phyloP scores from a whole-genome alignment of 352 stramenopile species.

The Phytopythium montanum region DNA sequence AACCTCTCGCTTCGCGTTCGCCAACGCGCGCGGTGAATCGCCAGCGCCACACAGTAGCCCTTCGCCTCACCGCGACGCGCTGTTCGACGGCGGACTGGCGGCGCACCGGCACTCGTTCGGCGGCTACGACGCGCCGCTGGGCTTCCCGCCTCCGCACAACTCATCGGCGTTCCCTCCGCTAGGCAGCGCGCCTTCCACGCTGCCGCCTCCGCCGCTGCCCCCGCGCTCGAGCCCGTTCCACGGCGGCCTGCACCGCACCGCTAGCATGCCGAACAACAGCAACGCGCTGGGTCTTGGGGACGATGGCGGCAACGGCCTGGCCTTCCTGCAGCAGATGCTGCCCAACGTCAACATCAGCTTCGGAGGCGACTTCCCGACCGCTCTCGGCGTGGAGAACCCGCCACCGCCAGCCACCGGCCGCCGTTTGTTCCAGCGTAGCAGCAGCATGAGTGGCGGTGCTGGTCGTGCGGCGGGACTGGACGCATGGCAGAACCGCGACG shows the following conservation, averaged over 20 bases:
- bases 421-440: constrained; percentile 37
- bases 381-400: constrained; percentile 10
- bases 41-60: background rate
- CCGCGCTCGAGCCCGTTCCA: constrained; percentile 26
- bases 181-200: constrained; percentile 24
- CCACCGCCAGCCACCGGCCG: constrained; percentile 17
- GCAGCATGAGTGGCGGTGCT: constrained; percentile 15
- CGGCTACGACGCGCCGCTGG: constrained; percentile 15
- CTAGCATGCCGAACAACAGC: constrained; percentile 6
- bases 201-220: constrained; percentile 19
- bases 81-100: background rate
- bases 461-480: constrained; percentile 5
- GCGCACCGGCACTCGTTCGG: constrained; percentile 20
- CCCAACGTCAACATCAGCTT: constrained; percentile 88
- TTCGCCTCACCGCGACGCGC: background rate
- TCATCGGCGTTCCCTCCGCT: constrained; percentile 39
- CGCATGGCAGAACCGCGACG: constrained; percentile 6
- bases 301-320: constrained; percentile 33
- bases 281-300: constrained; percentile 21
- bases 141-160: constrained; percentile 26
- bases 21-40: constrained; percentile 36
- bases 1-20: constrained; percentile 76
- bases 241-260: constrained; percentile 12
- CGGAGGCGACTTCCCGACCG: constrained; percentile 55
- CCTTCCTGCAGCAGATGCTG: constrained; percentile 86